Evolutionary conservation across 176 grass and related monocot species (phyloP).

Genomic region (Microstegium vimineum): DNA sequence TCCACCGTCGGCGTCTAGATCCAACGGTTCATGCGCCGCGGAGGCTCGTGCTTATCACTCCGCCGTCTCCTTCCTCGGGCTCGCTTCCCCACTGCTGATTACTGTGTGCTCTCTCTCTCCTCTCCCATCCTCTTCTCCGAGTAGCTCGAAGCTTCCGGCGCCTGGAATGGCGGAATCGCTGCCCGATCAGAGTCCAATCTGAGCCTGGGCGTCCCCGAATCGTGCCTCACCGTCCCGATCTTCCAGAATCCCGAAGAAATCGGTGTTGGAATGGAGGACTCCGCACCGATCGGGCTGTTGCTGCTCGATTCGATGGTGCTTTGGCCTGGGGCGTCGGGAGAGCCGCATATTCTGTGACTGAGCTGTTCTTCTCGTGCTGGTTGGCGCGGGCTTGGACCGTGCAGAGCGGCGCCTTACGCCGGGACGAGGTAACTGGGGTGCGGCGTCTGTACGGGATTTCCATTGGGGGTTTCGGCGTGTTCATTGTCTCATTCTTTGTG

Average conservation of each 20-base stretch:
- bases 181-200: slow-evolving; percentile 46
- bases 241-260: slow-evolving; percentile 32
- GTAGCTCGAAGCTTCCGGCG: slow-evolving; percentile 27
- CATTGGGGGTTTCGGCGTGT: slow-evolving; percentile 3
- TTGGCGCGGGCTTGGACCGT: slow-evolving; percentile 1
- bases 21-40: slow-evolving; percentile 27
- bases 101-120: slow-evolving; percentile 22
- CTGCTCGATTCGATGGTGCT: slow-evolving; percentile 21
- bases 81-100: slow-evolving; percentile 41
- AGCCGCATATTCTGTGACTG: background rate
- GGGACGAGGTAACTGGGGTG: slow-evolving; percentile 17
- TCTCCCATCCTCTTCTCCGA: background rate
- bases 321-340: slow-evolving; percentile 12
- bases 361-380: background rate
- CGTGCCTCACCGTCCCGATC: slow-evolving; percentile 46
- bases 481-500: slow-evolving; percentile 20
- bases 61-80: slow-evolving; percentile 45
- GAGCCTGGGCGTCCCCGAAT: slow-evolving; percentile 5
- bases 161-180: slow-evolving; percentile 63
- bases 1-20: slow-evolving; percentile 3
- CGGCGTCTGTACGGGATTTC: slow-evolving; percentile 10
- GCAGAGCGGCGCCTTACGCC: slow-evolving; percentile 21
- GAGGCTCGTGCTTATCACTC: slow-evolving; percentile 59
- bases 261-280: slow-evolving; percentile 24
- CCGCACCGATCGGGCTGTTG: slow-evolving; percentile 33